Base-by-base conservation (phyloP, 148 eudicot species). In the Beta vulgaris region DNA sequence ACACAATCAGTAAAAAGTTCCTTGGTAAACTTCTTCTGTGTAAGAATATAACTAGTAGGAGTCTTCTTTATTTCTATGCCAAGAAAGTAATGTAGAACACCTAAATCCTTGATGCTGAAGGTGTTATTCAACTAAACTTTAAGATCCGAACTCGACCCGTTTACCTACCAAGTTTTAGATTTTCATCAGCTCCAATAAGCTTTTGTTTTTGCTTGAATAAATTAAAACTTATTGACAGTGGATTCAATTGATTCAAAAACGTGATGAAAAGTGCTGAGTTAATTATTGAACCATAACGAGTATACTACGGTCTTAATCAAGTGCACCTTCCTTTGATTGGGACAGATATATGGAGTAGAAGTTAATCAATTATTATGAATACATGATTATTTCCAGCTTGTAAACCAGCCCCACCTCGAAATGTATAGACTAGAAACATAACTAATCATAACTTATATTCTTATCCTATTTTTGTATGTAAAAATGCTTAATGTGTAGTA, bases 241-340 rank as follows among this genome's bases (percentile, higher is more conserved):
- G 36, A 64, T 53, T 49, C 31, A 29, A 29, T 29, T 74, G 51
- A 39, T 31, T 12, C 29, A 44, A 53, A 65, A 78, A 72, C 81
- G 73, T 78, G 81, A 72, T 12, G 2, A 9, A 48, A 14, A 58
- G 44, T 74, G 78, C 19, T 73, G 4, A 46, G n/a, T 67, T 35
- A 60, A 54, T 73, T 68, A 65, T 37, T 55, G 28, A 29, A 35
- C 46, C 4, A 40, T 29, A n/a, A n/a, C n/a, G n/a, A n/a, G n/a
- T n/a, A n/a, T n/a, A 66, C 1, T 29, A n/a, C 11, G 55, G 76
- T 78, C 76, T 54, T 66, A 54, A 63, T 78, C 76, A 78, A 36
- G 1, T 35, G 55, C 76, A 71, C 62, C 65, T 51, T 71, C 77
- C 76, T 73, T 1, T 48, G 35, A 32, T 36, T 35, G 12, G 37